Evolutionary conservation across 495 filamentous ascomycete genomes (phyloP), one percentile per base, ranked within the genome.

Genomic region (Arthonia radiata): DNA sequence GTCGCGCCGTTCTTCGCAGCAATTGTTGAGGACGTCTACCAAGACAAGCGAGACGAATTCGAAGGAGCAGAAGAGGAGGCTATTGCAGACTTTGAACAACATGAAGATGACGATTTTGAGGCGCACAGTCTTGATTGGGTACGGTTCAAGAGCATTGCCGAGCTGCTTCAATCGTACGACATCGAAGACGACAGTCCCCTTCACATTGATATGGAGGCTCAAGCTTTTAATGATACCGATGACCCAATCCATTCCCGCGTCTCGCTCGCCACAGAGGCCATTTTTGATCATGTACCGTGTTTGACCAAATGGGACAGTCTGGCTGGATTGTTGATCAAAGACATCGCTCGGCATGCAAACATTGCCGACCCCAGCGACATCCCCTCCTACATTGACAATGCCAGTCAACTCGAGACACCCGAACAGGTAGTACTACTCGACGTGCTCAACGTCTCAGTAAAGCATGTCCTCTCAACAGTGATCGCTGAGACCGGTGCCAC

Each of bases 351-450:
- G n/a, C n/a, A n/a, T n/a, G n/a, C n/a, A n/a, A n/a, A n/a, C n/a
- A n/a, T n/a, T n/a, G n/a, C n/a, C n/a, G n/a, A n/a, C n/a, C n/a
- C n/a, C n/a, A n/a, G n/a, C n/a, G n/a, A n/a, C n/a, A n/a, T n/a
- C n/a, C n/a, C n/a, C n/a, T n/a, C n/a, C n/a, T n/a, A n/a, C n/a
- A n/a, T n/a, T n/a, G n/a, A n/a, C n/a, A n/a, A n/a, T n/a, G n/a
- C n/a, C n/a, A n/a, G n/a, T n/a, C n/a, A n/a, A 15, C 67, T 86
- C 26, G 48, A 60, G 22, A 69, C 78, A 27, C 65, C 60, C 4
- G 81, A 94, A 40, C 81, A 93, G 39, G 52, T 68, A 2, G 66
- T 90, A 19, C 59, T 97, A 2, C 59, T 97, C 1, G 80, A 94
- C 33, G 63, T 94, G 15, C 59, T 97, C 2, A 74, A 76, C 28